Evolutionary conservation across 2,329 filamentous ascomycete species (phyloP).

Genomic region (Pseudogymnoascus sp.): DNA sequence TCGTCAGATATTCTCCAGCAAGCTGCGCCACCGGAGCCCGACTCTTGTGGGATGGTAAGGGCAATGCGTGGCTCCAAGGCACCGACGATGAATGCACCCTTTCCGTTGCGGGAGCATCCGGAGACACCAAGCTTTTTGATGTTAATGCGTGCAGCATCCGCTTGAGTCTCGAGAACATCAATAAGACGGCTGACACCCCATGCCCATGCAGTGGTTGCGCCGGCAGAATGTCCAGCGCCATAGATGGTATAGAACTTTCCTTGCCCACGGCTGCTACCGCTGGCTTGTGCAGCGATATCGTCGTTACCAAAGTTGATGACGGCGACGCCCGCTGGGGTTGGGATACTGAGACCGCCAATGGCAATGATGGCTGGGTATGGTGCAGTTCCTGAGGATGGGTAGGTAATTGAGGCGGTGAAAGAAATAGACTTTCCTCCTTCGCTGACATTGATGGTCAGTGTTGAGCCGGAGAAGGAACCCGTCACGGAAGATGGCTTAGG

Average conservation of each 20-base stretch:
- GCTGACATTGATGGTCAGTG: slow-evolving; percentile 38
- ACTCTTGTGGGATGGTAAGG: slow-evolving; percentile 55
- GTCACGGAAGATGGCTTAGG: slow-evolving; percentile 39
- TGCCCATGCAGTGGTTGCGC: slow-evolving; percentile 54
- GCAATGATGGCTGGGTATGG: slow-evolving; percentile 52
- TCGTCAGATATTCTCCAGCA: slow-evolving; percentile 50
- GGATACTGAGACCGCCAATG: slow-evolving; percentile 47
- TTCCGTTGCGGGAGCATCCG: slow-evolving; percentile 57
- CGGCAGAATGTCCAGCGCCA: slow-evolving; percentile 46
- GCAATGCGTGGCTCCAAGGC: slow-evolving; percentile 52
- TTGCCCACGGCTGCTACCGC: slow-evolving; percentile 41
- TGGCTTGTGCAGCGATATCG: slow-evolving; percentile 45
- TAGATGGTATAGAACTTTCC: slow-evolving; percentile 55
- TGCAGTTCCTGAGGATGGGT: slow-evolving; percentile 34
- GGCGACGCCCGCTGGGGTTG: slow-evolving; percentile 46
- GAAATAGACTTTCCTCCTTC: slow-evolving; percentile 37
- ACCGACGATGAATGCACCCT: slow-evolving; percentile 54
- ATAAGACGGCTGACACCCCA: slow-evolving; percentile 56
- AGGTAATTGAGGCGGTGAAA: slow-evolving; percentile 37
- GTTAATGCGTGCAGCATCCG: slow-evolving; percentile 40
- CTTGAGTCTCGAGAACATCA: slow-evolving; percentile 45
- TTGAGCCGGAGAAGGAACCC: slow-evolving; percentile 36
- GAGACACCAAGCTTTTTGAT: slow-evolving; percentile 46
- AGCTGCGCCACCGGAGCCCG: slow-evolving; percentile 51
- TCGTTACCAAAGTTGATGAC: slow-evolving; percentile 54